Evolutionary conservation across 2,329 filamentous ascomycete genomes (phyloP), one percentile per base, ranked within the genome.

Genomic region (Penicillium fuscoglaucum): DNA sequence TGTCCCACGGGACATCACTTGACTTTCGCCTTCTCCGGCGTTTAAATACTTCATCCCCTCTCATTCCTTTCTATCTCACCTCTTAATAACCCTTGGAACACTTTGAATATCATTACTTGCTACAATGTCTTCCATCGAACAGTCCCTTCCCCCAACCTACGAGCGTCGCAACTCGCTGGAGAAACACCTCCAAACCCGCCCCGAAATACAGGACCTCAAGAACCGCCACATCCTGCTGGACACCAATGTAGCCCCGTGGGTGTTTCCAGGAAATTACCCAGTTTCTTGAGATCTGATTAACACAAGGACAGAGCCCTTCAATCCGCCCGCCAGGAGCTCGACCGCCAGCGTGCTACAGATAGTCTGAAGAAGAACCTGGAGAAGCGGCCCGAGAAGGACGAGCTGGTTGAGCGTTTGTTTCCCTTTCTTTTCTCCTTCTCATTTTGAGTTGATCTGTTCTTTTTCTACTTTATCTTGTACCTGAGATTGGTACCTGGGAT

Each of bases 351-450:
- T 57, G 82, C 83, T 17, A 82, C 82, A 12, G 86, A 90, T 70
- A 85, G 77, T 63, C 73, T 90, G 62, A 87, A 86, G 76, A 88
- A 87, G 73, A 82, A 84, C 28, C 78, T 90, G 13, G 82, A 85
- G 65, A 81, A 84, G 57, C 77, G 87, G 17, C 85, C 86, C 5
- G 84, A 91, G 24, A 87, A 90, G 57, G 84, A 91, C 37, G 86
- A 91, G 69, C 82, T 97, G 24, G 80, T 96, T 62, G 89, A 95
- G 72, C 89, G 90, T 93, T 80, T 62, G 85, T 77, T 43, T 59
- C 49, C 57, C 48, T 47, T 41, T 12, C 9, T 51, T 9, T 45
- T 59, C 15, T 39, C 17, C 29, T 45, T 49, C 31, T 35, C n/a
- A 43, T 33, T 52, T 7, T 39, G 17, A 13, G 5, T 29, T 52